A percentile compares a stretch with the other conserved stretches of the same genome.
These are phyloP conservation scores for Nothophaeocryptopus gaeumannii DNA, from an alignment of 2,329 filamentous ascomycete genomes.

Conservation along the genomic window DNA sequence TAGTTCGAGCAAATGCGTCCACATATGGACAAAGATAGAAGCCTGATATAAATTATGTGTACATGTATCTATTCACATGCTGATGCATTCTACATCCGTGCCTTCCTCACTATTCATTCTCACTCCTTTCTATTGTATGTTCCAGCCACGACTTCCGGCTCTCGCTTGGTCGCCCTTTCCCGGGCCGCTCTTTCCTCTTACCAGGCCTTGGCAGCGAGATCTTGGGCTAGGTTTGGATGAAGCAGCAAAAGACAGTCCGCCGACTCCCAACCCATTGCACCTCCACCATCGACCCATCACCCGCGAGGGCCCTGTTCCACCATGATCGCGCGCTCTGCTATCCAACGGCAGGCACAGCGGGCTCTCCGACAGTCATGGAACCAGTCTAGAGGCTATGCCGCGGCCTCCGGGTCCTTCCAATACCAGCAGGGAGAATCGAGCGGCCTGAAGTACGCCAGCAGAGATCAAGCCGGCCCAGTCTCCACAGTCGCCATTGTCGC, in stretches of 20 bases:
- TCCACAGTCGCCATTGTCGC: constrained; percentile 88
- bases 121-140: too few species aligned
- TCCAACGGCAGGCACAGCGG: constrained; percentile 63
- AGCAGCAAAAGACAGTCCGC: neutral
- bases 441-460: constrained; percentile 88
- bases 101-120: too few species aligned
- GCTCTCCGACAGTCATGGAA: constrained; percentile 59
- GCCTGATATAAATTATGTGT: too few species aligned
- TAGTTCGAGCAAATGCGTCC: too few species aligned
- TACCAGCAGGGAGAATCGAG: constrained; percentile 84
- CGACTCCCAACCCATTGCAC: constrained; percentile 14
- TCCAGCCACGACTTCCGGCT: too few species aligned
- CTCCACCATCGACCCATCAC: constrained; percentile 16
- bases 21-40: too few species aligned
- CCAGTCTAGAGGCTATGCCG: constrained; percentile 62
- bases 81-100: too few species aligned
- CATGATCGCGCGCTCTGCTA: constrained; percentile 67
- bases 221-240: too few species aligned
- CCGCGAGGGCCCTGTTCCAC: constrained; percentile 28
- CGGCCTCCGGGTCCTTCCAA: constrained; percentile 71
- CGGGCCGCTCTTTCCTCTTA: too few species aligned
- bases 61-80: too few species aligned
- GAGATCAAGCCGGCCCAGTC: constrained; percentile 83
- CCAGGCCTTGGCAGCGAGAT: too few species aligned
- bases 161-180: too few species aligned